phyloP scores from a whole-genome alignment of 768 basidiomycete genomes.

The Lactarius vividus region DNA sequence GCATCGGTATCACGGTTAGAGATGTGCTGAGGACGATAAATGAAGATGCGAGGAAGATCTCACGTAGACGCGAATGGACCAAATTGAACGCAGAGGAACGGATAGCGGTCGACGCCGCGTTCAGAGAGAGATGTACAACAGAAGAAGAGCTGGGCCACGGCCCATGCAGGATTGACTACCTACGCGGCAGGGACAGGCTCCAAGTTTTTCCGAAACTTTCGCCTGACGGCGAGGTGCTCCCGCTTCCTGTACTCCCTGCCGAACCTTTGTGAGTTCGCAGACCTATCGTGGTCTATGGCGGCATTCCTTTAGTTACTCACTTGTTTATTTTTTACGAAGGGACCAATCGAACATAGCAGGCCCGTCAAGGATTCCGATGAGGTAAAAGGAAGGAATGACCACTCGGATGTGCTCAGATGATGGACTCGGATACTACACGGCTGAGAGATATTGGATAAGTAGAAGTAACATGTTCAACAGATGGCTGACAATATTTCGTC shows the following conservation, averaged over 20 bases:
- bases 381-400: neutral
- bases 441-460: neutral
- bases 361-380: constrained; percentile 19
- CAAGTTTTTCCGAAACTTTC: constrained; percentile 19
- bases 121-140: constrained; percentile 9
- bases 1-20: constrained; percentile 12
- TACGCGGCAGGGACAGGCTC: constrained; percentile 17
- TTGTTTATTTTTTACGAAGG: neutral
- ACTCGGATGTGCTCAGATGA: neutral
- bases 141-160: constrained; percentile 20
- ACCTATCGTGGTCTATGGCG: too few species aligned
- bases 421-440: neutral
- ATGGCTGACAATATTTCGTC: neutral
- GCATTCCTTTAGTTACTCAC: neutral
- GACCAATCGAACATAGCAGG: constrained; percentile 16
- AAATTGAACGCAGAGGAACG: constrained; percentile 8
- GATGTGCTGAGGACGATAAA: constrained; percentile 15
- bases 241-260: neutral
- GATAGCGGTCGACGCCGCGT: constrained; percentile 8
- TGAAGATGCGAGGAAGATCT: constrained; percentile 10
- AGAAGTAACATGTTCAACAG: neutral
- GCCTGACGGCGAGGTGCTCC: constrained; percentile 11
- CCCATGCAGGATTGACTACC: constrained; percentile 18
- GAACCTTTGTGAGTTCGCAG: constrained; percentile 10
- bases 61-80: constrained; percentile 21